Conservation (phyloP, 306 rosid genomes). For the Abrus precatorius region DNA sequence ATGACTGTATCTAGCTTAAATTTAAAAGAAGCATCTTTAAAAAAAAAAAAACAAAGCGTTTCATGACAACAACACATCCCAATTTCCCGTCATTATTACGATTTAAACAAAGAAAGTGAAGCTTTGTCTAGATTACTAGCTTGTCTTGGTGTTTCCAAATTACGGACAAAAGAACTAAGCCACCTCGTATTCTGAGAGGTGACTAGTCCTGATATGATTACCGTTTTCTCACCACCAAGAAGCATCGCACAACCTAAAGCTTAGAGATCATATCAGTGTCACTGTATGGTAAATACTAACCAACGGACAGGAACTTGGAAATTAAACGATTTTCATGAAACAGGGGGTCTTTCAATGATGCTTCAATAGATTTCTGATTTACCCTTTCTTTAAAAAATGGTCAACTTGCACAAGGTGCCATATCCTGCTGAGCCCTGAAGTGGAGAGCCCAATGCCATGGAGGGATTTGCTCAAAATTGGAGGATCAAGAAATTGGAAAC, state of each 20-base stretch:
- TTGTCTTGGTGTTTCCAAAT: background rate
- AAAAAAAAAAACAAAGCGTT: background rate
- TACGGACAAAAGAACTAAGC: background rate
- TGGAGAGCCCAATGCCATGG: too few species aligned
- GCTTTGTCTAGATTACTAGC: conserved; percentile 7
- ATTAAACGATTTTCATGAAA: background rate
- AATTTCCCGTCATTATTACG: background rate
- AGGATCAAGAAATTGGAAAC: too few species aligned
- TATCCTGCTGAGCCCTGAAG: background rate
- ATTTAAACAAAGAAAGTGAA: background rate
- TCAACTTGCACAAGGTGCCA: background rate
- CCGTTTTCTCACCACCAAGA: background rate
- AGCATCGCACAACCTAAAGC: background rate
- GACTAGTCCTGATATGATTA: background rate
- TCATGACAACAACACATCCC: background rate
- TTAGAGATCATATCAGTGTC: background rate
- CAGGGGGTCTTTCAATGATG: background rate
- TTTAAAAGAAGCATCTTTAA: background rate
- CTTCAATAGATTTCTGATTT: background rate
- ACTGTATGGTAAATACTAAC: background rate
- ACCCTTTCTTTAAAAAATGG: background rate
- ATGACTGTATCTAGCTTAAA: background rate
- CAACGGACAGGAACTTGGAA: background rate
- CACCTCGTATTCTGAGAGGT: background rate
- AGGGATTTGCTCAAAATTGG: too few species aligned